phyloP scores from a whole-genome alignment of 2,329 filamentous ascomycete species.

The Paecilomyces fulvus region DNA sequence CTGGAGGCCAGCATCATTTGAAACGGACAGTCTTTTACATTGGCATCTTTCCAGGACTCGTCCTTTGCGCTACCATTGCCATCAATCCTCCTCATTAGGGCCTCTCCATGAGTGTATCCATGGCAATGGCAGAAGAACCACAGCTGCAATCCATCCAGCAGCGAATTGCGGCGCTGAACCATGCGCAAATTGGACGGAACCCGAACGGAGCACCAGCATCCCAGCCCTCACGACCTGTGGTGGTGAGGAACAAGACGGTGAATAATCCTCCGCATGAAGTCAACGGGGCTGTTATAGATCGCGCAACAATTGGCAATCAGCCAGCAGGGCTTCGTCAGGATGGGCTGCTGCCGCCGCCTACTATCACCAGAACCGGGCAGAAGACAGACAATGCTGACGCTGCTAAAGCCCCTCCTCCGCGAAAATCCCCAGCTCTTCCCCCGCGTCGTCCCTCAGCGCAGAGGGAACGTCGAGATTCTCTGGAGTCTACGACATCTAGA shows the following conservation, averaged over 20 bases:
- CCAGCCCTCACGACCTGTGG: conserved; percentile 18
- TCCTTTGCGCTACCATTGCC: not conserved
- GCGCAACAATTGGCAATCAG: conserved; percentile 20
- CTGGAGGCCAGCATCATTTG: not conserved
- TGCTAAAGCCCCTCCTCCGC: conserved; percentile 32
- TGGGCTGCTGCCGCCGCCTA: conserved; percentile 17
- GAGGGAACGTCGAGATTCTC: conserved; percentile 31
- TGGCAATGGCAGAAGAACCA: conserved; percentile 32
- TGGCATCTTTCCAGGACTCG: not conserved
- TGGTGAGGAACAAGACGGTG: conserved; percentile 22
- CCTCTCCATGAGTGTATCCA: not conserved
- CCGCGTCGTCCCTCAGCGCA: conserved; percentile 33
- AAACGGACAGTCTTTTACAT: not conserved
- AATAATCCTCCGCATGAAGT: conserved; percentile 27
- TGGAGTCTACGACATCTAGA: conserved; percentile 46
- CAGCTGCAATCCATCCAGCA: conserved; percentile 37
- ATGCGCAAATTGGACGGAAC: conserved; percentile 31
- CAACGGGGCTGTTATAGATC: conserved; percentile 19
- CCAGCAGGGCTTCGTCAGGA: conserved; percentile 14
- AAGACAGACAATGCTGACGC: conserved; percentile 9
- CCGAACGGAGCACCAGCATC: conserved; percentile 21
- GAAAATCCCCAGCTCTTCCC: conserved; percentile 41
- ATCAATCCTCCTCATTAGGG: not conserved
- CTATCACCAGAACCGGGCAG: conserved; percentile 20
- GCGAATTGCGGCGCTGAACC: conserved; percentile 39